phyloP scores from a whole-genome alignment of 2,329 filamentous ascomycete genomes.

The Ophioceras dolichostomum region DNA sequence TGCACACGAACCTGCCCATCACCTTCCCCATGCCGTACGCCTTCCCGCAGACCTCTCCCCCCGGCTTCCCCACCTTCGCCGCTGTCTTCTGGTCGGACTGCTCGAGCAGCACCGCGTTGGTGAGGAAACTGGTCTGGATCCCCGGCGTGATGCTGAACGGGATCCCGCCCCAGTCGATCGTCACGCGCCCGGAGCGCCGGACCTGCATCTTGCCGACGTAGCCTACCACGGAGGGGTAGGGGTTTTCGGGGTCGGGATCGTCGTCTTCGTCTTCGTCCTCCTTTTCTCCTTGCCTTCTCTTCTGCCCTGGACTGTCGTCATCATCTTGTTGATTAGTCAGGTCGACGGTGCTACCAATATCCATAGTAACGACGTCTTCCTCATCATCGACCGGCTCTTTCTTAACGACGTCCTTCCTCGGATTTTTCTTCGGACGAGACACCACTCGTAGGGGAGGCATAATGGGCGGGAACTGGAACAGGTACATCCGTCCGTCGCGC shows the following conservation, averaged over 20 bases:
- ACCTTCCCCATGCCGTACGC: conserved; percentile 52
- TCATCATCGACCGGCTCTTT: conserved; percentile 12
- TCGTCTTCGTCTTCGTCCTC: conserved; percentile 9
- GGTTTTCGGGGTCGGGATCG: conserved; percentile 18
- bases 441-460: conserved; percentile 36
- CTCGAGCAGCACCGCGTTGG: conserved; percentile 47
- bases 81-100: no score
- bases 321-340: no score
- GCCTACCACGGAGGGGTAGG: conserved; percentile 28
- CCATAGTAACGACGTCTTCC: conserved; percentile 18
- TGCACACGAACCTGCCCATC: conserved; percentile 48
- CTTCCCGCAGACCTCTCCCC: conserved; percentile 31
- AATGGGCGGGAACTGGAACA: conserved; percentile 53
- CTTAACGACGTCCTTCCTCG: not conserved
- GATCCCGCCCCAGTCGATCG: conserved; percentile 50
- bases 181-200: conserved; percentile 47
- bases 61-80: conserved; percentile 29
- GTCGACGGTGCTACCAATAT: conserved; percentile 16
- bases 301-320: no score
- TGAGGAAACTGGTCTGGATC: conserved; percentile 38
- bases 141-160: conserved; percentile 41
- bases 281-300: no score
- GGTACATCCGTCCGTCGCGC: conserved; percentile 42
- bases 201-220: conserved; percentile 48
- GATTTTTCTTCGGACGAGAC: not conserved